phyloP scores from a whole-genome alignment of 169 alveolate species.

The Plasmodium ovale region DNA sequence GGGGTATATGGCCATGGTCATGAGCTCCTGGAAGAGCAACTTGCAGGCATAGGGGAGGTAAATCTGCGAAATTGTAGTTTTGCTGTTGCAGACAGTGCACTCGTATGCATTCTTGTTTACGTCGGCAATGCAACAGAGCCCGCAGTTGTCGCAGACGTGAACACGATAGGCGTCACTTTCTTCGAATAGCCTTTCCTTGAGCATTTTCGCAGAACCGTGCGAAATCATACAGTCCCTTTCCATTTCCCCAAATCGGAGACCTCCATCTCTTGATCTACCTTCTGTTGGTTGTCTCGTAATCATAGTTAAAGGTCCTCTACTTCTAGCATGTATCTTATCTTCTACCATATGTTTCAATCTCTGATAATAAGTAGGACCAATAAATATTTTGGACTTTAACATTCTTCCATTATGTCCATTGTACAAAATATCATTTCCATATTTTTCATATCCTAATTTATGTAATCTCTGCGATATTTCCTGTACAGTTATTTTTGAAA shows the following conservation, averaged over 20 bases:
- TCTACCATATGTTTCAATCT: slow-evolving; percentile 99
- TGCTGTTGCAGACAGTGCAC: slow-evolving; percentile 94
- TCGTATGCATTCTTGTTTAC: slow-evolving; percentile 91
- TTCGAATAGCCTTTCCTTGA: slow-evolving; percentile 99
- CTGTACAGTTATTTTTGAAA: slow-evolving; percentile 96
- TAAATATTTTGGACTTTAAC: slow-evolving; percentile 94
- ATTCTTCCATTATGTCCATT: slow-evolving; percentile 97
- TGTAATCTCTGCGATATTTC: slow-evolving; percentile 97
- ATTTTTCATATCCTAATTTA: slow-evolving; percentile 95
- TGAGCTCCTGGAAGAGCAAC: slow-evolving; percentile 96
- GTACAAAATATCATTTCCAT: slow-evolving; percentile 99
- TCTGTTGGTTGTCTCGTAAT: slow-evolving; percentile 99
- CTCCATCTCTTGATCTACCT: slow-evolving; percentile 99
- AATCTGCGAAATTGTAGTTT: slow-evolving; percentile 94
- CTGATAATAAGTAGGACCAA: slow-evolving; percentile 99
- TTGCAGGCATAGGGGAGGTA: slow-evolving; percentile 99
- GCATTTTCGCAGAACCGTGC: slow-evolving; percentile 99
- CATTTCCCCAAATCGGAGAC: slow-evolving; percentile 99
- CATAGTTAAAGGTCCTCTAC: slow-evolving; percentile 99
- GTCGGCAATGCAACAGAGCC: slow-evolving; percentile 96
- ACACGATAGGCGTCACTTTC: slow-evolving; percentile 98
- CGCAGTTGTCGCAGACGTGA: slow-evolving; percentile 98
- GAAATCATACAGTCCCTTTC: slow-evolving; percentile 99
- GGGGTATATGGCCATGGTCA: slow-evolving; percentile 99
- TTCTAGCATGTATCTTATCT: slow-evolving; percentile 99